Evolutionary conservation across 169 alveolate genomes (phyloP).

Genomic region (Toxoplasma gondii): DNA sequence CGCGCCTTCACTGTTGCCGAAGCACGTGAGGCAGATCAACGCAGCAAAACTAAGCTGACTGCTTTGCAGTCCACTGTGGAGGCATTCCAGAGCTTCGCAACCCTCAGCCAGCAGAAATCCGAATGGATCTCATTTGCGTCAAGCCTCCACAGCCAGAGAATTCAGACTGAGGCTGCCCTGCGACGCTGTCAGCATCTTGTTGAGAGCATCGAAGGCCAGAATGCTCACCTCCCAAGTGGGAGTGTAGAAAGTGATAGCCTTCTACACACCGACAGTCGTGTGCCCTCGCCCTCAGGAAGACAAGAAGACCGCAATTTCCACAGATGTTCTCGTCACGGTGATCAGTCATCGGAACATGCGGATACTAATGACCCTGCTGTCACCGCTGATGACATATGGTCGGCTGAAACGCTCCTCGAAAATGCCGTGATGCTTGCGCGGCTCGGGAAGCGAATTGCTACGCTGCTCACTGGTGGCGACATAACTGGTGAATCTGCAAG

Average conservation of each 20-base stretch:
- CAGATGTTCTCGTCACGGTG: no score
- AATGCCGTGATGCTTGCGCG: neutral
- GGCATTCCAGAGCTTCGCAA: neutral
- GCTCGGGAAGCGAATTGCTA: neutral
- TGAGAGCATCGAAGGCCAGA: neutral
- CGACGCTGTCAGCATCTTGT: neutral
- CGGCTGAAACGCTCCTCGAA: neutral
- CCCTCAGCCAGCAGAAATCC: neutral
- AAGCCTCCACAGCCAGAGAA: neutral
- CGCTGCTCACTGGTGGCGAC: neutral
- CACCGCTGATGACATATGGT: neutral
- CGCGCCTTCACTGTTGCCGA: neutral
- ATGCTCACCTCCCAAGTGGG: neutral
- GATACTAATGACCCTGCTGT: neutral
- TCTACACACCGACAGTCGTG: neutral
- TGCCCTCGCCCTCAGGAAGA: no score
- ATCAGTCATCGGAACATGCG: no score
- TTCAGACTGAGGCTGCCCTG: neutral
- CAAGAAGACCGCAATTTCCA: no score
- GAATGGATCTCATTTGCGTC: neutral
- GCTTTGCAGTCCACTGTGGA: neutral
- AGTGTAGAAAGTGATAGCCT: neutral
- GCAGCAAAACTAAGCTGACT: neutral
- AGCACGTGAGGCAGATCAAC: neutral
- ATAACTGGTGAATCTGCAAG: no score